Evolutionary conservation across 1,139 yeast genomes (phyloP), one percentile per base, ranked within the genome.

Genomic region (Taphrina betulina): DNA sequence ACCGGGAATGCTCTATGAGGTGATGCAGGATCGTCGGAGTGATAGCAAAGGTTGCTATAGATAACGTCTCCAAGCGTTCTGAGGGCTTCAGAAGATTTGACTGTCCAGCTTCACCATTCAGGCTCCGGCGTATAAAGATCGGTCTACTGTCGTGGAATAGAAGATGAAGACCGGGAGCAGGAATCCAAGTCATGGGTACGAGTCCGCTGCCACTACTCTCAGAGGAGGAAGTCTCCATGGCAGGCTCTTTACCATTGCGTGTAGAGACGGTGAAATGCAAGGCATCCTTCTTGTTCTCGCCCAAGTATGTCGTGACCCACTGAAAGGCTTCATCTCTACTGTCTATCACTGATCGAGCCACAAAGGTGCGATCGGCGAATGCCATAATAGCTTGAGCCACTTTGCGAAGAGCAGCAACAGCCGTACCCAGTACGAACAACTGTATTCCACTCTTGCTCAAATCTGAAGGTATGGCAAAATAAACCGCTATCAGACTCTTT

Each of bases 261-360:
- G 48, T 23, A 4, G 41, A 26, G 20, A 50, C 54, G 31, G 54
- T 50, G 22, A 50, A 50, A 8, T 50, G 54, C 17, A 50, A 26
- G 19, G 54, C 34, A 23, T 50, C 54, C 24, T 26, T n/a, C 41
- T 38, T 50, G 46, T 29, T 16, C 34, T 50, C 38, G 7, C 33
- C 38, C 3, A 50, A 41, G 22, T 38, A 50, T 7, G 38, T 17
- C 33, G 35, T 42, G 24, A 50, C 24, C 45, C 43, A 50, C n/a
- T 34, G 46, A 40, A 19, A 50, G 7, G 54, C 54, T 24, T 50
- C 54, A 23, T 50, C 54, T 16, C 54, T 41, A 29, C 54, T 50
- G 14, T 50, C 54, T 7, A 50, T 40, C 34, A 40, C 46, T 7
- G 54, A 41, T 4, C 54, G 54, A 33, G 46, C 44, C 14, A 50